Conservation (phyloP, 2,329 filamentous ascomycete species). For the Penicillium psychrosexuale region DNA sequence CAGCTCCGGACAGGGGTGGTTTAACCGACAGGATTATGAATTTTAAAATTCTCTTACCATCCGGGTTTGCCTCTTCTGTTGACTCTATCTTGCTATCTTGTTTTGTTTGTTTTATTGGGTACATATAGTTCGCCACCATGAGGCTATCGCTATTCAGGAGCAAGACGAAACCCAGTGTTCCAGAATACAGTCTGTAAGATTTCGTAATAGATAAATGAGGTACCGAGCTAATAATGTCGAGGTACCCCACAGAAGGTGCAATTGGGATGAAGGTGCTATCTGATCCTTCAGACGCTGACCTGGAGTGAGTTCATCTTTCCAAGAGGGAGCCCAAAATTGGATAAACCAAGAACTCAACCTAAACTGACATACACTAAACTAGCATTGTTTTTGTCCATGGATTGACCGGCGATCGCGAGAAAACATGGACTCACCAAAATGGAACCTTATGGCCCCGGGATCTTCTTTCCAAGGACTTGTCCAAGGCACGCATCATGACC, state of each 20-base stretch:
- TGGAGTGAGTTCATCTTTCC: not conserved
- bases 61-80: not conserved
- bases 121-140: not conserved
- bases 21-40: not conserved
- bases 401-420: not conserved
- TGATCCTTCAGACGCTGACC: not conserved
- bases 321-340: not conserved
- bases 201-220: not conserved
- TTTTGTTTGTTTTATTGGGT: not conserved
- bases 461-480: slow-evolving; percentile 14
- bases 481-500: slow-evolving; percentile 6
- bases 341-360: not conserved
- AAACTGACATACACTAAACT: not conserved
- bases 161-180: not conserved
- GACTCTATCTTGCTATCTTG: no score
- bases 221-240: not conserved
- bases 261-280: slow-evolving; percentile 3
- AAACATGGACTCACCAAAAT: slow-evolving; percentile 15
- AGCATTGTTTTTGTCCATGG: slow-evolving; percentile 5
- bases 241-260: not conserved
- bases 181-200: not conserved
- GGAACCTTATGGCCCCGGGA: slow-evolving; percentile 28
- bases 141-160: slow-evolving; percentile 2
- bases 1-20: slow-evolving; percentile 2
- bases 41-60: not conserved